Percentiles rank a stretch among this genome's conserved stretches.
Conservation (phyloP, 139 green algal genomes). For the Chlamydomonas incerta region DNA sequence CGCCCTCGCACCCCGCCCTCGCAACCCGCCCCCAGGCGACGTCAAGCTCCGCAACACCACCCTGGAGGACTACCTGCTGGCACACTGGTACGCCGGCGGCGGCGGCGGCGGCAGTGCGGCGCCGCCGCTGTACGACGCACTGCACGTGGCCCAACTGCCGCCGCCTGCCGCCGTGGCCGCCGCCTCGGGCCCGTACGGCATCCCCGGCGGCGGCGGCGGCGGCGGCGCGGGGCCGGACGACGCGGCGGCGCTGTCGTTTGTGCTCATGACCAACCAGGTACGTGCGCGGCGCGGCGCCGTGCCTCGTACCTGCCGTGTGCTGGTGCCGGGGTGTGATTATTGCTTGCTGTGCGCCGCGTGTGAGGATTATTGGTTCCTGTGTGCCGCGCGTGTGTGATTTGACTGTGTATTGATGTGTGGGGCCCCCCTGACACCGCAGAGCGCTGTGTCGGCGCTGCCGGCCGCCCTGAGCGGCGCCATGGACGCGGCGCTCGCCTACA, state of each 20-base stretch:
- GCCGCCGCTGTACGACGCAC: constrained; percentile 65
- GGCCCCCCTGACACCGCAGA: too few species aligned
- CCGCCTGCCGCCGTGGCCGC: not conserved
- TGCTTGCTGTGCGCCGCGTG: too few species aligned
- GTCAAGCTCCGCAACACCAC: constrained; percentile 43
- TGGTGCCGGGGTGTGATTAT: too few species aligned
- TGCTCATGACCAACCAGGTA: constrained; percentile 52
- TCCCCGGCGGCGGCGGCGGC: not conserved
- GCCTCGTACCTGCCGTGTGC: too few species aligned
- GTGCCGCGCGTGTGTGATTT: too few species aligned
- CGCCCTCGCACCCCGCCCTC: too few species aligned
- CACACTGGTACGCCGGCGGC: constrained; percentile 60
- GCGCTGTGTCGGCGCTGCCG: constrained; percentile 62
- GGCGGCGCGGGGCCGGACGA: not conserved
- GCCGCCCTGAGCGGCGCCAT: constrained; percentile 50
- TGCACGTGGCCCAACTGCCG: constrained; percentile 65
- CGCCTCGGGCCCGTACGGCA: not conserved
- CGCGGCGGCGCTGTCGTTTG: constrained; percentile 31
- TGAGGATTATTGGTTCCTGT: too few species aligned
- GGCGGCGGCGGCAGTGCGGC: not conserved
- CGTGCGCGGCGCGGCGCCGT: too few species aligned
- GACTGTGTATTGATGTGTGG: too few species aligned
- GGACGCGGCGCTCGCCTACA: constrained; percentile 23
- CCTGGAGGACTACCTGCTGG: constrained; percentile 76
- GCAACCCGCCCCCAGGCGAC: not conserved